Percentiles rank a stretch among this genome's conserved stretches.
phyloP scores from a whole-genome alignment of 2,329 filamentous ascomycete species.

The Sordariomycetes sp. region DNA sequence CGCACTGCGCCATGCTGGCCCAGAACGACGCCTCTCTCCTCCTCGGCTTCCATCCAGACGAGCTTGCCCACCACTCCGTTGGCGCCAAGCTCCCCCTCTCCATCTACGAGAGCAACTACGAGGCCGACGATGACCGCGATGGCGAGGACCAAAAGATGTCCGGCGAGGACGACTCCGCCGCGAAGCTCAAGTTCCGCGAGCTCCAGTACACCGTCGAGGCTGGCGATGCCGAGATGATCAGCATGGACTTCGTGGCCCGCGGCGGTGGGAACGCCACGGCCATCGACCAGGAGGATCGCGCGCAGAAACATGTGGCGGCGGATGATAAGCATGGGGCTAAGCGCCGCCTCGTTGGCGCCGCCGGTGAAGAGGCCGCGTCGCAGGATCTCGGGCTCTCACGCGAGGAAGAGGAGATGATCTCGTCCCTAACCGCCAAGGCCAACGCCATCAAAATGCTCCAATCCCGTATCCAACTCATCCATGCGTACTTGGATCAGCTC shows the following conservation, averaged over 20 bases:
- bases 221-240: constrained; percentile 95
- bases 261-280: constrained; percentile 73
- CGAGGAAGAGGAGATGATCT: constrained; percentile 51
- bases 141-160: constrained; percentile 64
- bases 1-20: constrained; percentile 67
- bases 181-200: constrained; percentile 68
- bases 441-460: constrained; percentile 94
- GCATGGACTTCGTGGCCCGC: constrained; percentile 83
- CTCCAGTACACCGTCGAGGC: constrained; percentile 84
- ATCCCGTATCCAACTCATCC: constrained; percentile 60
- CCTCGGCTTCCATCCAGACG: constrained; percentile 70
- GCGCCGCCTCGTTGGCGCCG: constrained; percentile 16
- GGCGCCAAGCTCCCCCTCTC: constrained; percentile 81
- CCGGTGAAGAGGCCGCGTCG: constrained; percentile 13
- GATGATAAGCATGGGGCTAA: constrained; percentile 9
- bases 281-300: constrained; percentile 16
- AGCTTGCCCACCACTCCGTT: constrained; percentile 40
- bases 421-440: constrained; percentile 68
- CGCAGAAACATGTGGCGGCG: constrained; percentile 7
- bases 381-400: constrained; percentile 34
- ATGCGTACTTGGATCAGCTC: constrained; percentile 65
- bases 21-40: constrained; percentile 85
- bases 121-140: constrained; percentile 49
- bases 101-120: constrained; percentile 77
- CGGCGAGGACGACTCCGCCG: constrained; percentile 23